A percentile compares a stretch with the other conserved stretches of the same genome.
These are phyloP conservation scores for Paulownia fortunei DNA, from an alignment of 257 asterid species.

Conservation along the genomic window DNA sequence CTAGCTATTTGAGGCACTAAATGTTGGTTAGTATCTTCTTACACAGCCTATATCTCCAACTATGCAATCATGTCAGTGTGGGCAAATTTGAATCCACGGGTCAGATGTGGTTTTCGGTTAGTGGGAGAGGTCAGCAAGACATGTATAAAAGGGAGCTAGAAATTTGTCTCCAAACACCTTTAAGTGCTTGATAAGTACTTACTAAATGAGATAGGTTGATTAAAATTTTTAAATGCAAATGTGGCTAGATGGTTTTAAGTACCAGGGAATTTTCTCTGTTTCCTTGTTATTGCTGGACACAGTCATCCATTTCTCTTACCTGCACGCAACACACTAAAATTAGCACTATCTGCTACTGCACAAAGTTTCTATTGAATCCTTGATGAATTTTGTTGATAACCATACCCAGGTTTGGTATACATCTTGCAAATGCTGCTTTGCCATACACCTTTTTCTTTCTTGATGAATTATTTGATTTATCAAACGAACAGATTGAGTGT, in stretches of 20 bases:
- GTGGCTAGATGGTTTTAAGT: not conserved
- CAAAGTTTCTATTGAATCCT: not conserved
- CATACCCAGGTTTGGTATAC: not conserved
- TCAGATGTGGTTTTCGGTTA: too few relatives aligned
- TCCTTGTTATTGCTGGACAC: not conserved
- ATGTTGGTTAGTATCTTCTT: too few relatives aligned
- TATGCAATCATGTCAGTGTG: too few relatives aligned
- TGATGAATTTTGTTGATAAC: not conserved
- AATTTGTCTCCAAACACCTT: too few relatives aligned
- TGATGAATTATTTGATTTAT: not conserved
- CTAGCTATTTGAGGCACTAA: too few relatives aligned
- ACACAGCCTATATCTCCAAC: too few relatives aligned
- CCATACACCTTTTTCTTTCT: not conserved
- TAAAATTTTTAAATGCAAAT: not conserved
- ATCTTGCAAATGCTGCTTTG: too few relatives aligned
- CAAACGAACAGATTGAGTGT: not conserved
- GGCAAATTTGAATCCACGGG: too few relatives aligned
- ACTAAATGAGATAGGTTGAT: not conserved
- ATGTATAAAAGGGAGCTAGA: too few relatives aligned
- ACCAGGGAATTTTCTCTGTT: not conserved
- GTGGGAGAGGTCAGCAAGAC: too few relatives aligned
- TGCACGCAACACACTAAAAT: not conserved
- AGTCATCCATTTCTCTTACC: not conserved
- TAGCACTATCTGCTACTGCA: conserved; percentile 6
- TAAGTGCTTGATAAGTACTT: too few relatives aligned